Evolutionary conservation across 2,329 filamentous ascomycete genomes (phyloP).

Genomic region (Trichoderma sp.): DNA sequence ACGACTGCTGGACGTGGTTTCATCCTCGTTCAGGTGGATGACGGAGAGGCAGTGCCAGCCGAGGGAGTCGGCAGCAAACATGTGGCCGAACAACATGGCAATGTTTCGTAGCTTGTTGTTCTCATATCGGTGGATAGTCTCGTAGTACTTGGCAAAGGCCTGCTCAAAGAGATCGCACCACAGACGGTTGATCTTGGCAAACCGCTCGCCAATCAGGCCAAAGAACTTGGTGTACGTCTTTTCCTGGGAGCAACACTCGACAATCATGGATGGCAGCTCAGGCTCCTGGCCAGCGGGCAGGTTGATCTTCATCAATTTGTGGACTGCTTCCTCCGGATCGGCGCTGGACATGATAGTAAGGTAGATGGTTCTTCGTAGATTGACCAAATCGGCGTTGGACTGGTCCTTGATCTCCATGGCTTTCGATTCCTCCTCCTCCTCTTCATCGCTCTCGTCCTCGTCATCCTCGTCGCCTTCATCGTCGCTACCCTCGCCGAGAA

Average conservation of each 20-base stretch:
- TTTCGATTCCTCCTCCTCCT: slow-evolving; percentile 75
- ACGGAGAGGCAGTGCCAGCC: slow-evolving; percentile 87
- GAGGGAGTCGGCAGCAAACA: slow-evolving; percentile 84
- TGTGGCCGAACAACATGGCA: slow-evolving; percentile 89
- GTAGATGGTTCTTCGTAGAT: slow-evolving; percentile 91
- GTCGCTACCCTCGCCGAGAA: slow-evolving; percentile 89
- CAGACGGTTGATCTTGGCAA: slow-evolving; percentile 91
- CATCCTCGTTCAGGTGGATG: slow-evolving; percentile 91
- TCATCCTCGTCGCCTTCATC: slow-evolving; percentile 70
- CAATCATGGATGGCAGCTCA: slow-evolving; percentile 93
- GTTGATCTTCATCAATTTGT: slow-evolving; percentile 95
- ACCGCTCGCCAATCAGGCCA: slow-evolving; percentile 88
- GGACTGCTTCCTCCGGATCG: slow-evolving; percentile 93
- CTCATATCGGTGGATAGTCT: slow-evolving; percentile 95
- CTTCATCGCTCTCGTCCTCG: slow-evolving; percentile 70
- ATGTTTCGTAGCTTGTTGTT: slow-evolving; percentile 95
- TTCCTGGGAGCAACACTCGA: slow-evolving; percentile 96
- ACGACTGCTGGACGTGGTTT: slow-evolving; percentile 92
- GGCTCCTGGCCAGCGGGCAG: slow-evolving; percentile 83
- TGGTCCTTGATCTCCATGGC: slow-evolving; percentile 97
- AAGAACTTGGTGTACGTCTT: slow-evolving; percentile 98
- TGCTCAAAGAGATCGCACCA: slow-evolving; percentile 94
- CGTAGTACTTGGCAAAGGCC: slow-evolving; percentile 89
- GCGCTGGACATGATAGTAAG: slow-evolving; percentile 96
- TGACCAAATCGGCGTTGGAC: slow-evolving; percentile 93